Conservation (phyloP, 2,329 filamentous ascomycete species). For the Neopestalotiopsis clavispora region DNA sequence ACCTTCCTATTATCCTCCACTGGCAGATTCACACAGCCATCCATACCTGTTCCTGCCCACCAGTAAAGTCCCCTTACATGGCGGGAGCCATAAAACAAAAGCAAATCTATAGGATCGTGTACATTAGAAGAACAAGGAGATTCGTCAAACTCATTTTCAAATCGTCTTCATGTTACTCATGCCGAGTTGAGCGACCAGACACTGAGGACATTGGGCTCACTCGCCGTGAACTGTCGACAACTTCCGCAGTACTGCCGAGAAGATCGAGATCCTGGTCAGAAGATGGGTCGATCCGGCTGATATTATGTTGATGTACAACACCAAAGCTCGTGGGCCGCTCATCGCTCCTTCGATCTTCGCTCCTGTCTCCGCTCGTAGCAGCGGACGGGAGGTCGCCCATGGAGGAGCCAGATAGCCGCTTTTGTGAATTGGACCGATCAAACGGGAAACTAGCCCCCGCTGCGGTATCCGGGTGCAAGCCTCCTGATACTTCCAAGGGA, state of each 20-base stretch:
- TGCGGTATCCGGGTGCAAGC: constrained; percentile 21
- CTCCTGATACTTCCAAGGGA: constrained; percentile 21
- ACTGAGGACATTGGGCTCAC: constrained; percentile 32
- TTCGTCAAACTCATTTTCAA: constrained; percentile 28
- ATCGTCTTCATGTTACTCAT: constrained; percentile 19
- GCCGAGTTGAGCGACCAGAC: constrained; percentile 26
- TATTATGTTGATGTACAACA: constrained; percentile 61
- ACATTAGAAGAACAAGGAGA: constrained; percentile 22
- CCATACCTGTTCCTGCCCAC: neutral
- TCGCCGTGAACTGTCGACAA: constrained; percentile 50
- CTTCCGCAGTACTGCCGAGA: constrained; percentile 60
- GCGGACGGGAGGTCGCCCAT: constrained; percentile 26
- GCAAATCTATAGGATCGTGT: constrained; percentile 19
- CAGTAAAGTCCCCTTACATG: neutral
- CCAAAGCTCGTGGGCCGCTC: constrained; percentile 61
- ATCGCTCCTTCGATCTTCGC: constrained; percentile 29
- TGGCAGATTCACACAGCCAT: neutral
- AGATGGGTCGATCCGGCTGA: constrained; percentile 55
- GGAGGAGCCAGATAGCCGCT: constrained; percentile 57
- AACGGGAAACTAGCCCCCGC: constrained; percentile 56
- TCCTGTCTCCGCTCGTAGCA: constrained; percentile 29
- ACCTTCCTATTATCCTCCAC: neutral
- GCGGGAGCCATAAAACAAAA: constrained; percentile 2
- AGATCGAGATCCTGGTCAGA: constrained; percentile 50
- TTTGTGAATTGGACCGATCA: constrained; percentile 59